phyloP scores from a whole-genome alignment of 176 grass and related monocot species.

The Saccharum officinarum region DNA sequence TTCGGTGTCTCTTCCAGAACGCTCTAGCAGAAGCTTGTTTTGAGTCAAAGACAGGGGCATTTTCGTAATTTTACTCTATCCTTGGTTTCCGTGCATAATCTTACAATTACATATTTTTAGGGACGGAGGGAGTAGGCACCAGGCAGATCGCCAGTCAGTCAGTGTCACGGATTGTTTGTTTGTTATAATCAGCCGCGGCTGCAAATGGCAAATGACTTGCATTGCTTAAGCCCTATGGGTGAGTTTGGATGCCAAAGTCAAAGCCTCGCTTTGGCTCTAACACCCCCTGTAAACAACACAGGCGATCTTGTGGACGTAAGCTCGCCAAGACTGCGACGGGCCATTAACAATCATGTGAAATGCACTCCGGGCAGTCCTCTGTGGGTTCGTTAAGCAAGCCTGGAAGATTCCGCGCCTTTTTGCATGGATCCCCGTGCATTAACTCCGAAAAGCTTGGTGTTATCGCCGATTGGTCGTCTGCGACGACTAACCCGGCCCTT shows the following conservation, averaged over 20 bases:
- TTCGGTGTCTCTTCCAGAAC: too few relatives aligned
- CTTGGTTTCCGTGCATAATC: too few relatives aligned
- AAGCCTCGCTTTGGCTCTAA: not conserved
- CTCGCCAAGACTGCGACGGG: not conserved
- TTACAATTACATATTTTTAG: too few relatives aligned
- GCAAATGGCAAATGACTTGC: not conserved
- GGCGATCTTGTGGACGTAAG: not conserved
- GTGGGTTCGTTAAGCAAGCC: not conserved
- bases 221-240: not conserved
- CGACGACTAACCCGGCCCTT: too few relatives aligned
- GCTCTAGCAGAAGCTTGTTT: too few relatives aligned
- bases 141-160: not conserved
- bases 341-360: not conserved
- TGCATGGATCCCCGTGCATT: not conserved
- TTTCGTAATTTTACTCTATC: too few relatives aligned
- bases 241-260: not conserved
- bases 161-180: too few relatives aligned
- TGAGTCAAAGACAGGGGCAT: too few relatives aligned
- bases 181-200: not conserved
- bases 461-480: too few relatives aligned
- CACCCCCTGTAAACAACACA: not conserved
- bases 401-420: slow-evolving; percentile 8
- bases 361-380: too few relatives aligned
- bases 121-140: too few relatives aligned
- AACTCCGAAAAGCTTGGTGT: not conserved